Evolutionary conservation across 2,329 filamentous ascomycete species (phyloP).

Genomic region (Alternaria ventricosa): DNA sequence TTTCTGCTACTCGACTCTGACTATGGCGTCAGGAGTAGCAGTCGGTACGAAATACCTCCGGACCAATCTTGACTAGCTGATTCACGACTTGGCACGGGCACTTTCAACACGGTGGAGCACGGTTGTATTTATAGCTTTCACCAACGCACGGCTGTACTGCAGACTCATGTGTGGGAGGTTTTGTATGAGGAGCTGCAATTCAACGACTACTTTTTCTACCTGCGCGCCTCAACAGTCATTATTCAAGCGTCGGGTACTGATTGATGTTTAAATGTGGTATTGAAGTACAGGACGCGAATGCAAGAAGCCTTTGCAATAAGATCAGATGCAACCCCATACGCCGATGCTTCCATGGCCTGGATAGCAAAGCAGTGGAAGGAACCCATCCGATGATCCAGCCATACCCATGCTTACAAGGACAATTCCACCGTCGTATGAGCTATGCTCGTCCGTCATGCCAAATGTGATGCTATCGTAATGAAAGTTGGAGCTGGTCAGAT

Average conservation of each 20-base stretch:
- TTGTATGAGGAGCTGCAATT: background rate
- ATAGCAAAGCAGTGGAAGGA: conserved; percentile 9
- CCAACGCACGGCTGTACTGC: background rate
- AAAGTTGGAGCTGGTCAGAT: background rate
- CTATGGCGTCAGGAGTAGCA: conserved; percentile 1
- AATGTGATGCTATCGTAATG: background rate
- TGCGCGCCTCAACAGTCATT: conserved; percentile 1
- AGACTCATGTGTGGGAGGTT: background rate
- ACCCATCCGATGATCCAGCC: conserved; percentile 1
- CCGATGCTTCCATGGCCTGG: conserved; percentile 15
- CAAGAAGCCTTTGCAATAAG: conserved; percentile 8
- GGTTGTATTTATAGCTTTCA: background rate
- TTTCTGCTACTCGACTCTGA: conserved; percentile 2
- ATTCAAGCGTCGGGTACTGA: background rate
- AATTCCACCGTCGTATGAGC: conserved; percentile 4
- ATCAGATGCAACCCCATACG: conserved; percentile 17
- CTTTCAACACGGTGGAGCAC: background rate
- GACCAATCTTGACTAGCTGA: background rate
- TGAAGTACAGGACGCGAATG: conserved; percentile 18
- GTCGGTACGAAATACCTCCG: conserved; percentile 2
- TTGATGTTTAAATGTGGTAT: conserved; percentile 3
- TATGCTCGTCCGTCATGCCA: background rate
- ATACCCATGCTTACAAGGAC: background rate
- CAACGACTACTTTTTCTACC: conserved; percentile 2
- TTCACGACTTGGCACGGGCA: background rate